These are phyloP conservation scores for Fusarium sp. DNA, from an alignment of 2,329 filamentous ascomycete genomes.

Conservation along the genomic window DNA sequence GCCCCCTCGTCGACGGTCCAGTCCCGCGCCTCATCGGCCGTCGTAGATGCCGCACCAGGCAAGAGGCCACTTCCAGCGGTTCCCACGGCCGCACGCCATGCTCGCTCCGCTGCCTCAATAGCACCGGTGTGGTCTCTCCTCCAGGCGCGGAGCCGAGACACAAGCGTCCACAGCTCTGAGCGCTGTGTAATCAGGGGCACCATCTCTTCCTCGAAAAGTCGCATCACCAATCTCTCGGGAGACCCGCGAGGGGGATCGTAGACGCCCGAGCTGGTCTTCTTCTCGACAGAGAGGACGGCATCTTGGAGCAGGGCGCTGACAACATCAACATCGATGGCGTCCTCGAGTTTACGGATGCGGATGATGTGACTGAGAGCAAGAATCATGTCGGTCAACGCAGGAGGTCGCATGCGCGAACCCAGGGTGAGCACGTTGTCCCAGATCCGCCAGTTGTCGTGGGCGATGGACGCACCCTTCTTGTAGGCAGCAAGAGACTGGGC, in stretches of 20 bases:
- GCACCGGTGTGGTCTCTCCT: constrained; percentile 76
- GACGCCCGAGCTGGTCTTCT: constrained; percentile 45
- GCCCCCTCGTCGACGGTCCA: constrained; percentile 67
- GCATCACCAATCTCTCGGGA: constrained; percentile 71
- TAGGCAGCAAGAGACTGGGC: constrained; percentile 84
- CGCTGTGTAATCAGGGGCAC: constrained; percentile 87
- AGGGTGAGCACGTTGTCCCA: constrained; percentile 97
- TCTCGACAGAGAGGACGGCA: constrained; percentile 64
- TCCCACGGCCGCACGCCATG: constrained; percentile 79
- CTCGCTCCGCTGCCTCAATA: constrained; percentile 87
- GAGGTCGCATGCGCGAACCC: constrained; percentile 80
- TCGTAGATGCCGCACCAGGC: constrained; percentile 55
- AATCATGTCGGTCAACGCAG: constrained; percentile 80
- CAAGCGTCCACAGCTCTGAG: constrained; percentile 79
- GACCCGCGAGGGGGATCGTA: constrained; percentile 65
- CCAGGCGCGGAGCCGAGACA: constrained; percentile 80
- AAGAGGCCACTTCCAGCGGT: constrained; percentile 61
- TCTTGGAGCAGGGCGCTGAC: constrained; percentile 79
- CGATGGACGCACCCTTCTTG: constrained; percentile 85
- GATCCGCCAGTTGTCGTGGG: constrained; percentile 89
- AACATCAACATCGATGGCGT: constrained; percentile 80
- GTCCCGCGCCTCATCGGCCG: constrained; percentile 41
- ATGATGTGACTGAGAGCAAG: constrained; percentile 81
- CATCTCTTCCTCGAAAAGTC: constrained; percentile 79
- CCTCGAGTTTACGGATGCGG: constrained; percentile 81